These are phyloP conservation scores for Isabelozyma gotoi DNA, from an alignment of 805 yeast genomes.

Conservation along the genomic window DNA sequence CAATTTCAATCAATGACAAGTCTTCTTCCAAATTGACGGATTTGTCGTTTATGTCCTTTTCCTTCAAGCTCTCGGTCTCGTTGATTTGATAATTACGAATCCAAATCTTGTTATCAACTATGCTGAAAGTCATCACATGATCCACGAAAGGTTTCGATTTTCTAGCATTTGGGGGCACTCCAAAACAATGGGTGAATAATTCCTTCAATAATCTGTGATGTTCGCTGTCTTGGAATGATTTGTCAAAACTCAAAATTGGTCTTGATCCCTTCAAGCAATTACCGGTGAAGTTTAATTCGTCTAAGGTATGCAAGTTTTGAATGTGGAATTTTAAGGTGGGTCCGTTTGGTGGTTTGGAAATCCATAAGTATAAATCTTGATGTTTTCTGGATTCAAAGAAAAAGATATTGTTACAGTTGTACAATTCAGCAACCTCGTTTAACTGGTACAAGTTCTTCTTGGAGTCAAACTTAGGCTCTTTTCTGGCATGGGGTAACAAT, in stretches of 20 bases:
- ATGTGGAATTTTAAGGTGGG: conserved; percentile 93
- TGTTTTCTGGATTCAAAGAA: conserved; percentile 97
- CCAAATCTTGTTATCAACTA: conserved; percentile 95
- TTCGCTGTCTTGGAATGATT: conserved; percentile 60
- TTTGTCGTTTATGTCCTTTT: conserved; percentile 44
- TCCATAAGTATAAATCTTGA: conserved; percentile 91
- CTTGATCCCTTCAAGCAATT: conserved; percentile 94
- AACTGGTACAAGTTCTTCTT: conserved; percentile 85
- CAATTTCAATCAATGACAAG: conserved; percentile 85
- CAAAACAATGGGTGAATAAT: conserved; percentile 51
- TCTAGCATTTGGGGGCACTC: conserved; percentile 93
- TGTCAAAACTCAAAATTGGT: conserved; percentile 88
- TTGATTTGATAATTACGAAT: conserved; percentile 89
- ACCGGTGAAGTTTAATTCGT: conserved; percentile 94
- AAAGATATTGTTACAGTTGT: conserved; percentile 93
- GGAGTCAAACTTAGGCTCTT: conserved; percentile 93
- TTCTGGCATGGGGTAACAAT: conserved; percentile 90
- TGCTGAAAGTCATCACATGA: conserved; percentile 89
- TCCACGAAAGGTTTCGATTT: conserved; percentile 93
- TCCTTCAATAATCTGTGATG: conserved; percentile 81
- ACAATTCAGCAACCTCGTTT: conserved; percentile 93
- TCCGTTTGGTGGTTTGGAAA: conserved; percentile 96
- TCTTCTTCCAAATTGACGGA: conserved; percentile 45
- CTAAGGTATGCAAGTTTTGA: conserved; percentile 93
- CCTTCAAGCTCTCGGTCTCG: conserved; percentile 61